A percentile compares a stretch with the other conserved stretches of the same genome.
These are phyloP conservation scores for Sparassis latifolia DNA, from an alignment of 1,284 basidiomycete genomes.

Conservation along the genomic window DNA sequence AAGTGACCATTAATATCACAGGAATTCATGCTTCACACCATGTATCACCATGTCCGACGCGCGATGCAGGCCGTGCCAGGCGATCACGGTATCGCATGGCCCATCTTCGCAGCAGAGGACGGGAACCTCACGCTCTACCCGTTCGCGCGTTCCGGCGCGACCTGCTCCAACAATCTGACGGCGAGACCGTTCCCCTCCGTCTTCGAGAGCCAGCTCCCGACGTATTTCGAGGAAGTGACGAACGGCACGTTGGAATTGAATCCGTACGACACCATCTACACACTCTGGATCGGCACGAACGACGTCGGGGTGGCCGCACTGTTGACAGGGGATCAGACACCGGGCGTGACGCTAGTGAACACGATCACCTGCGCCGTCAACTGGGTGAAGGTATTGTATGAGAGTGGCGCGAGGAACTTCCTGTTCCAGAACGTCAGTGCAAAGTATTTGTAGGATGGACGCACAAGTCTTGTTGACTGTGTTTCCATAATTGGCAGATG, in stretches of 20 bases:
- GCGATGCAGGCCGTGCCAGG: conserved; percentile 16
- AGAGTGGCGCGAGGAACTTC: conserved; percentile 38
- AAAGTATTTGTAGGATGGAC: neutral
- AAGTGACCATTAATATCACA: conserved; percentile 4
- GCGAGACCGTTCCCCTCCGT: conserved; percentile 31
- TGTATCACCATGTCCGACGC: conserved; percentile 1
- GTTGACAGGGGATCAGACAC: conserved; percentile 29
- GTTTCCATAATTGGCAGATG: conserved; percentile 3
- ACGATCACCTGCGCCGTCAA: conserved; percentile 36
- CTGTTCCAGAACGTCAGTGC: conserved; percentile 39
- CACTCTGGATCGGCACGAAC: conserved; percentile 47
- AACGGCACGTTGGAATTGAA: conserved; percentile 21
- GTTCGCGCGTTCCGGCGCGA: conserved; percentile 37
- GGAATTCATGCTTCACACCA: neutral
- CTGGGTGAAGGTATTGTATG: conserved; percentile 34
- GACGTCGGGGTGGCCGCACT: conserved; percentile 35
- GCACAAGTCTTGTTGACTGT: neutral
- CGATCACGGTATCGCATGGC: conserved; percentile 37
- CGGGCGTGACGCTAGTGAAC: conserved; percentile 35
- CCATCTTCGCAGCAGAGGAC: conserved; percentile 34
- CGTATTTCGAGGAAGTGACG: conserved; percentile 26
- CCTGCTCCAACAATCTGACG: conserved; percentile 38
- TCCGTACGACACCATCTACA: conserved; percentile 35
- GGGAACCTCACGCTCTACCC: conserved; percentile 32
- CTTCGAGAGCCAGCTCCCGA: conserved; percentile 32